Evolutionary conservation across 75 land plant genomes (phyloP), one percentile per base, ranked within the genome.

Genomic region (Larix kaempferi): DNA sequence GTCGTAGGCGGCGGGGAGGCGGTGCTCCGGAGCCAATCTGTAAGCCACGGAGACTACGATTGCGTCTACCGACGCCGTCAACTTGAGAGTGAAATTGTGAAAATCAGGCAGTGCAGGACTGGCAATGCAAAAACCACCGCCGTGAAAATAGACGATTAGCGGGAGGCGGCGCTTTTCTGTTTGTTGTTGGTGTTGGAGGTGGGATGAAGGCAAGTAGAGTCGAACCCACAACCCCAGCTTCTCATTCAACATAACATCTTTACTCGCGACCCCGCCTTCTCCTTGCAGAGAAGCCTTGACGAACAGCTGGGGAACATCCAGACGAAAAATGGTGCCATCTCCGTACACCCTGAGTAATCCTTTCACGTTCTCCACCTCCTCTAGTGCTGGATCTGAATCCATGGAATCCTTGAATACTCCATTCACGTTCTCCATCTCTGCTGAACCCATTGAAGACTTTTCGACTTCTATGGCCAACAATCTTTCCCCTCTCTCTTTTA

Each of bases 131-230:
- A 87, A 87, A 5, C 87, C 84, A 35, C 88, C 88, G 16, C 87
- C 87, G 27, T 84, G 88, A 81, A 77, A 81, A 77, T 87, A 87
- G 78, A 87, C 56, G 15, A 87, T 57, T 14, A 87, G 27, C 7
- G 88, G 88, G 35, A 80, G 71, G 57, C 61, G 61, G 61, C 61
- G n/a, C 12, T 59, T 59, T 19, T 59, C 49, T 44, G 49, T 44
- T 44, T 44, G 49, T 19, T 27, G 29, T 19, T 44, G 73, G 23
- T 27, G 29, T 19, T 44, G 73, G 23, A 35, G 21, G 77, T 22
- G 27, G 26, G 62, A 33, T 0, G 65, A 55, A 5, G 87, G 87
- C 44, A 82, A 69, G 72, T 78, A 85, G 56, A 85, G 22, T 21
- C 87, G 87, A 29, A 73, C 84, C 87, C 87, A 85, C 27, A 82